Evolutionary conservation across 805 yeast species (phyloP).

Genomic region (Wickerhamiella parazyma): DNA sequence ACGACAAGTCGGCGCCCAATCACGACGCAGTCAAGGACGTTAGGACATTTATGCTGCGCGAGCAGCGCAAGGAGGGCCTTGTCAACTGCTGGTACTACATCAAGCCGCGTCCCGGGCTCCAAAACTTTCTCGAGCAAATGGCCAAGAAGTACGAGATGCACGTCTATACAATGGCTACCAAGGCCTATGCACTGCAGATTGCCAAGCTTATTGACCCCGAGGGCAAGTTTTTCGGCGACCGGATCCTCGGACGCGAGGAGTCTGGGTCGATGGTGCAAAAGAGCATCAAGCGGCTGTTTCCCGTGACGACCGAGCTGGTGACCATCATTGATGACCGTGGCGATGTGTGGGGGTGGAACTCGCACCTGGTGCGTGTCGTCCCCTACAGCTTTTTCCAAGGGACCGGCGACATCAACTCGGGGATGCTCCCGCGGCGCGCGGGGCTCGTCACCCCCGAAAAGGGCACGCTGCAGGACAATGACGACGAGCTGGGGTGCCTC

Average conservation of each 20-base stretch:
- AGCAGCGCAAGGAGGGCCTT: slow-evolving; percentile 47
- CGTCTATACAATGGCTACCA: slow-evolving; percentile 95
- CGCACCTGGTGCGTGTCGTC: slow-evolving; percentile 76
- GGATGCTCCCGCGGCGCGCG: slow-evolving; percentile 68
- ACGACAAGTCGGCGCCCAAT: slow-evolving; percentile 73
- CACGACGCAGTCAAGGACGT: slow-evolving; percentile 77
- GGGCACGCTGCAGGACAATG: slow-evolving; percentile 39
- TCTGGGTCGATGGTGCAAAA: slow-evolving; percentile 87
- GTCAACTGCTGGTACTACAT: slow-evolving; percentile 72
- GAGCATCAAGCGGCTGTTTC: slow-evolving; percentile 74
- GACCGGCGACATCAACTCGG: slow-evolving; percentile 91
- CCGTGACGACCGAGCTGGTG: slow-evolving; percentile 94
- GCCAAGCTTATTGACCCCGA: slow-evolving; percentile 86
- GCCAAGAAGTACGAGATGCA: slow-evolving; percentile 71
- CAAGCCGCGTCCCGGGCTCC: slow-evolving; percentile 77
- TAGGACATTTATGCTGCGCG: slow-evolving; percentile 59
- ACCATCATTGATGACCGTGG: slow-evolving; percentile 95
- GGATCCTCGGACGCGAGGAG: slow-evolving; percentile 86
- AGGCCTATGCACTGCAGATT: slow-evolving; percentile 80
- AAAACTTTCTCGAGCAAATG: slow-evolving; percentile 53
- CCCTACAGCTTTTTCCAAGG: slow-evolving; percentile 96
- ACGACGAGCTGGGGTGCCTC: slow-evolving; percentile 62
- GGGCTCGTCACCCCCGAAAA: slow-evolving; percentile 22
- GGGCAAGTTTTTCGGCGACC: slow-evolving; percentile 74
- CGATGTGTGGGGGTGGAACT: slow-evolving; percentile 98